Conservation (phyloP, 2,329 filamentous ascomycete species). For the Pseudomassariella vexata region DNA sequence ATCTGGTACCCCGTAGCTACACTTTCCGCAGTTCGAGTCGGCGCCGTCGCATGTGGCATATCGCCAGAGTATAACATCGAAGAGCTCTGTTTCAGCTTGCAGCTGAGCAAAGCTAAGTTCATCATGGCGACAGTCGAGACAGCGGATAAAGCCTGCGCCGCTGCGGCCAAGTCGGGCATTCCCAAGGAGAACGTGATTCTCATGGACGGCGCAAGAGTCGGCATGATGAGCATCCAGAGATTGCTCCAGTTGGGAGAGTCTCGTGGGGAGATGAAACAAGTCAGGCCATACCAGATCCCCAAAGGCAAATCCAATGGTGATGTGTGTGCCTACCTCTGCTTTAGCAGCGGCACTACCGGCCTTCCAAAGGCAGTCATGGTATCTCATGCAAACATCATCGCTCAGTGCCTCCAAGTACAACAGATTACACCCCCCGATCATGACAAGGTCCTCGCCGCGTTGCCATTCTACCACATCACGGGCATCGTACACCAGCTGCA, state of each 20-base stretch:
- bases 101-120: slow-evolving; percentile 24
- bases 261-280: slow-evolving; percentile 40
- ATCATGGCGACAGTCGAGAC: slow-evolving; percentile 20
- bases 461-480: slow-evolving; percentile 59
- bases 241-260: slow-evolving; percentile 34
- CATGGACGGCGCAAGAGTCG: slow-evolving; percentile 33
- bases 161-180: slow-evolving; percentile 34
- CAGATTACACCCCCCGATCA: slow-evolving; percentile 43
- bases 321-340: slow-evolving; percentile 36
- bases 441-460: slow-evolving; percentile 47
- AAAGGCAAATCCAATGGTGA: slow-evolving; percentile 37
- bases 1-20: slow-evolving; percentile 64
- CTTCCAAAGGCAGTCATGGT: slow-evolving; percentile 53
- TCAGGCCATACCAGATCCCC: slow-evolving; percentile 32
- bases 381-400: slow-evolving; percentile 51
- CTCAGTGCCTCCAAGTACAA: slow-evolving; percentile 56
- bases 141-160: slow-evolving; percentile 19
- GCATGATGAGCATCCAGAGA: slow-evolving; percentile 28
- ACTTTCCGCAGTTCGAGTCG: slow-evolving; percentile 39
- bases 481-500: slow-evolving; percentile 59
- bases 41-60: slow-evolving; percentile 54
- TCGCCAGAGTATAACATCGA: slow-evolving; percentile 62
- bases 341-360: slow-evolving; percentile 55
- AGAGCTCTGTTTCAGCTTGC: slow-evolving; percentile 61
- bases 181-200: slow-evolving; percentile 36